Evolutionary conservation across 352 stramenopile genomes (phyloP).

Genomic region (Phytophthora capsici): DNA sequence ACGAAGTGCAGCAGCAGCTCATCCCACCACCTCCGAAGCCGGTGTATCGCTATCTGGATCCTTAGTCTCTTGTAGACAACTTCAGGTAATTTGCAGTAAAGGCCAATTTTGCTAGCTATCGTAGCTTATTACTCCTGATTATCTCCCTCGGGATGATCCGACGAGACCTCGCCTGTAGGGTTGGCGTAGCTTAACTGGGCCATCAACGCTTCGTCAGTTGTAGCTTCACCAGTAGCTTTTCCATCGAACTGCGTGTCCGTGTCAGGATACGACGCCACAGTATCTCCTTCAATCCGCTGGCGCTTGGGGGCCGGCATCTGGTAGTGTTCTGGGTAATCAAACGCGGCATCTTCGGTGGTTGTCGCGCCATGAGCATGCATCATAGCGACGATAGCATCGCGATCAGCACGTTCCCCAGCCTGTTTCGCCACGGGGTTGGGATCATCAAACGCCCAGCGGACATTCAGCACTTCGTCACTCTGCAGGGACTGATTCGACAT

Average conservation of each 20-base stretch:
- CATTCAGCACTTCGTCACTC: conserved; percentile 90
- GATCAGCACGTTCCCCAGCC: conserved; percentile 82
- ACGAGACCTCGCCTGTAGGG: conserved; percentile 34
- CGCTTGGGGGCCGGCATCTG: conserved; percentile 74
- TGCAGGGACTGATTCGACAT: conserved; percentile 92
- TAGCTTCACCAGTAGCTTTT: neutral
- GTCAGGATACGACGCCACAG: conserved; percentile 73
- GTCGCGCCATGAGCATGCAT: conserved; percentile 71
- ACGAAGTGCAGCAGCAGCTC: conserved; percentile 8
- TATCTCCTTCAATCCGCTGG: conserved; percentile 69
- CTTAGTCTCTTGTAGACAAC: conserved; percentile 14
- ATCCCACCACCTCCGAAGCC: conserved; percentile 34
- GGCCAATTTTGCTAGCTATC: conserved; percentile 19
- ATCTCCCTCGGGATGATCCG: conserved; percentile 30
- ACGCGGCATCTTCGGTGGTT: conserved; percentile 64
- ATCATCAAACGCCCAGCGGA: conserved; percentile 94
- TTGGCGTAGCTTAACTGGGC: conserved; percentile 71
- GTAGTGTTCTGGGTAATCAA: conserved; percentile 83
- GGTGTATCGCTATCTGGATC: conserved; percentile 55
- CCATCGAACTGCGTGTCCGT: conserved; percentile 66
- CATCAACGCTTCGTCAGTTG: conserved; percentile 42
- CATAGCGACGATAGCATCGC: conserved; percentile 90
- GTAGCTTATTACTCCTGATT: conserved; percentile 9
- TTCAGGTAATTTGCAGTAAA: conserved; percentile 23
- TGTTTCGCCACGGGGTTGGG: conserved; percentile 94